Base-by-base conservation (phyloP, 441 rosid species). In the Croton setiger region DNA sequence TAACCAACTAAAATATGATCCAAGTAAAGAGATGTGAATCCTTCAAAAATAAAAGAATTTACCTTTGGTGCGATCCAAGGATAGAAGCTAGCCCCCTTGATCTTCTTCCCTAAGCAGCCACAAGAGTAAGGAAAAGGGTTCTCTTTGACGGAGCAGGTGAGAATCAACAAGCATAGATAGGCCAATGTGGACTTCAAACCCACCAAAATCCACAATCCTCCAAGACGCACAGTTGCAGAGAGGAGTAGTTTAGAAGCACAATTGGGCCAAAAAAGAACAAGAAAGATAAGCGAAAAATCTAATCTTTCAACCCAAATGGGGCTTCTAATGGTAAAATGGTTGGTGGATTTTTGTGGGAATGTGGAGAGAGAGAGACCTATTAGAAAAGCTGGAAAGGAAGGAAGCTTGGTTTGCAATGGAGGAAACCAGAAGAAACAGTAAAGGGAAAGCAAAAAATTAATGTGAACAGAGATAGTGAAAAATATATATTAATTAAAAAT, bases 331-430 rank as follows among this genome's bases (percentile, higher is more conserved):
- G 84, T 74, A 70, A 72, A 82, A 78, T 81, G 84, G 85, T 82
- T 80, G 91, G 91, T 85, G 86, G 80, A 80, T 79, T 56, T 27
- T 76, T 62, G 71, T 65, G 69, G 36, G 53, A 52, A 66, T 66
- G 71, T 41, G 63, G 57, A 54, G 61, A 67, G 53, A 64, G 63
- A 66, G 73, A 67, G 68, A 48, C 60, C 75, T 76, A 53, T 64
- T 23, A 15, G 43, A 70, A 82, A 79, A 39, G 89, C 83, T 79
- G 82, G 83, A 86, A 82, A 79, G 85, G 86, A 82, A 79, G 85
- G 71, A 87, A 83, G 86, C 90, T 89, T 88, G 77, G 84, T 87
- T 88, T 93, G 90, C 89, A 88, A 91, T 81, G 87, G 85, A 84
- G 89, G 87, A 89, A 86, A 85, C 80, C 74, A 74, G 52, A 72